phyloP scores from a whole-genome alignment of 2,329 filamentous ascomycete genomes.

The Ophiocordyceps sinensis region DNA sequence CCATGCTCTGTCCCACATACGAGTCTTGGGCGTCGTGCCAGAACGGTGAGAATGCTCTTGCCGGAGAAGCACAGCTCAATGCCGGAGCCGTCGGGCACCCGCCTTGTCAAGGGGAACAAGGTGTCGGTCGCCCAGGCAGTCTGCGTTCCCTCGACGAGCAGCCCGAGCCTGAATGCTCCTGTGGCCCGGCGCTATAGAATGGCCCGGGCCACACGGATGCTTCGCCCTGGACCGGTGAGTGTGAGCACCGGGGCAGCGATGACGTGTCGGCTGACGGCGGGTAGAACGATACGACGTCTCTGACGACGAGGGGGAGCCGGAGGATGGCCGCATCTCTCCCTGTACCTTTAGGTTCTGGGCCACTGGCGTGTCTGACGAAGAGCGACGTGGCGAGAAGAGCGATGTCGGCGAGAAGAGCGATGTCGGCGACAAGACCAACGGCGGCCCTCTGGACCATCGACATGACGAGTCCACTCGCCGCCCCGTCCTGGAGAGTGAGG shows the following conservation, averaged over 20 bases:
- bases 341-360: conserved; percentile 25
- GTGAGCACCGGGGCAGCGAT: not conserved
- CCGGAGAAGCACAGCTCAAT: too few relatives aligned
- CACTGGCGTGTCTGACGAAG: conserved; percentile 10
- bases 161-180: not conserved
- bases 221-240: not conserved
- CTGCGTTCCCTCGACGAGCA: not conserved
- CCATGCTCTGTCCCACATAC: not conserved
- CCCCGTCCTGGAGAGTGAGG: too few relatives aligned
- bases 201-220: not conserved
- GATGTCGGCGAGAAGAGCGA: not conserved
- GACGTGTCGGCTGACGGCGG: not conserved
- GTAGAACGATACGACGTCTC: conserved; percentile 15
- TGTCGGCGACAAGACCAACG: not conserved
- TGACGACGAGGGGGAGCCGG: conserved; percentile 24
- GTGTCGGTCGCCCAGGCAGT: too few relatives aligned
- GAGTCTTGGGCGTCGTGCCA: not conserved
- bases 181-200: not conserved
- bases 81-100: too few relatives aligned
- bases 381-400: not conserved
- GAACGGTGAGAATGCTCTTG: too few relatives aligned
- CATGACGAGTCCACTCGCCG: not conserved
- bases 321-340: conserved; percentile 22
- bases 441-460: too few relatives aligned
- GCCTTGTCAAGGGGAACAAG: too few relatives aligned